These are phyloP conservation scores for Plectosphaerella cucumerina DNA, from an alignment of 2,329 filamentous ascomycete genomes.

Conservation along the genomic window DNA sequence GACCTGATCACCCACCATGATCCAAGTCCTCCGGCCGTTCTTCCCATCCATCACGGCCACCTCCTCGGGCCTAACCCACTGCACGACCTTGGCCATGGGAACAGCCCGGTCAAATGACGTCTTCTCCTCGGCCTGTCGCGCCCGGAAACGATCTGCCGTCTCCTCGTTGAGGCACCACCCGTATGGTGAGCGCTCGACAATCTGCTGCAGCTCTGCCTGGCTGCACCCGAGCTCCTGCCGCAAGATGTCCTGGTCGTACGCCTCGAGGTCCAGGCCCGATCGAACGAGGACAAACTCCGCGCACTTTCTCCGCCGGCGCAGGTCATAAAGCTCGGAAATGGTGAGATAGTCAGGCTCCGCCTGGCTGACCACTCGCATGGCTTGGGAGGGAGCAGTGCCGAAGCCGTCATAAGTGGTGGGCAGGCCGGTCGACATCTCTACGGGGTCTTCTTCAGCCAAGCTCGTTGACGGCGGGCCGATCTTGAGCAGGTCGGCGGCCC, in stretches of 20 bases:
- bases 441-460: background rate
- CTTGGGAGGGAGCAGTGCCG: background rate
- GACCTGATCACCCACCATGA: background rate
- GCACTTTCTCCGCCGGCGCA: background rate
- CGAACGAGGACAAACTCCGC: conserved; percentile 1
- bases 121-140: background rate
- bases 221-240: background rate
- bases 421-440: background rate
- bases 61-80: conserved; percentile 2
- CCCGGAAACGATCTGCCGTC: background rate
- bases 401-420: background rate
- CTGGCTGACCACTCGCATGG: background rate
- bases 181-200: background rate
- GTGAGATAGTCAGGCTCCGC: conserved; percentile 2
- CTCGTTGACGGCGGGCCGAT: background rate
- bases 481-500: background rate
- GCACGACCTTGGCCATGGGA: conserved; percentile 2
- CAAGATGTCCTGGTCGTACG: background rate
- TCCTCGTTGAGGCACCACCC: background rate
- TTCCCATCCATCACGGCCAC: conserved; percentile 3
- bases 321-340: conserved; percentile 5
- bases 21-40: conserved; percentile 2
- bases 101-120: background rate
- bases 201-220: background rate
- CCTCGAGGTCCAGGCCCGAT: conserved; percentile 1